A percentile compares a stretch with the other conserved stretches of the same genome.
phyloP scores from a whole-genome alignment of 257 asterid species.

The Mitragyna speciosa region DNA sequence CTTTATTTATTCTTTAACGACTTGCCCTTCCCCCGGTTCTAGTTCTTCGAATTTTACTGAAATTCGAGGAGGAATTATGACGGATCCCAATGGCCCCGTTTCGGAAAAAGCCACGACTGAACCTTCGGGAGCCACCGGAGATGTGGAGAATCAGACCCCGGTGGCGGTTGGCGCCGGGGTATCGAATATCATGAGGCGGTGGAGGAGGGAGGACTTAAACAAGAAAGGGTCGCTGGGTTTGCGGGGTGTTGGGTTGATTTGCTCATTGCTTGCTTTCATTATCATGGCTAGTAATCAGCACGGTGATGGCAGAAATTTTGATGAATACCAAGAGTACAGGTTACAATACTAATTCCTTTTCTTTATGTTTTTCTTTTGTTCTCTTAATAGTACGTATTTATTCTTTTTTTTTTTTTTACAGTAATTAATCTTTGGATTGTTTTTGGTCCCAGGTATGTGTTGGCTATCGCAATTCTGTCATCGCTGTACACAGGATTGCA shows the following conservation, averaged over 20 bases:
- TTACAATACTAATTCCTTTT: neutral
- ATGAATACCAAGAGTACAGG: constrained; percentile 73
- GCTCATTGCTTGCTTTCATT: constrained; percentile 69
- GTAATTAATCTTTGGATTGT: neutral
- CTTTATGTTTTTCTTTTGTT: too few relatives aligned
- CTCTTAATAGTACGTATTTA: neutral
- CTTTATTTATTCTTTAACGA: neutral
- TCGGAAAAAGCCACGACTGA: constrained; percentile 15
- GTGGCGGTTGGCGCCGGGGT: constrained; percentile 28
- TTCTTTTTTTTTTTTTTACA: neutral
- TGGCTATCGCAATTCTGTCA: constrained; percentile 79
- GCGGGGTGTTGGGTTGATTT: constrained; percentile 47
- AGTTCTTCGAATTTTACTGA: neutral
- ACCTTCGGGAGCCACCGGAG: constrained; percentile 30
- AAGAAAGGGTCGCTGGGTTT: constrained; percentile 42
- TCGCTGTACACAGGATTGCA: constrained; percentile 66
- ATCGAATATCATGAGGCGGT: constrained; percentile 34
- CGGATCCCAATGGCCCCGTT: constrained; percentile 33
- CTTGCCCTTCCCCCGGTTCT: neutral
- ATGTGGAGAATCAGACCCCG: constrained; percentile 43
- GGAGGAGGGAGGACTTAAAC: constrained; percentile 59
- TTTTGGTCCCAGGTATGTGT: constrained; percentile 53
- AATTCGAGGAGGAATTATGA: constrained; percentile 30
- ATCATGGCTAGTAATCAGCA: constrained; percentile 68
- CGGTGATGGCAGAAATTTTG: constrained; percentile 67